Evolutionary conservation across 2,329 filamentous ascomycete genomes (phyloP).

Genomic region (Stachybotrys echinatus): DNA sequence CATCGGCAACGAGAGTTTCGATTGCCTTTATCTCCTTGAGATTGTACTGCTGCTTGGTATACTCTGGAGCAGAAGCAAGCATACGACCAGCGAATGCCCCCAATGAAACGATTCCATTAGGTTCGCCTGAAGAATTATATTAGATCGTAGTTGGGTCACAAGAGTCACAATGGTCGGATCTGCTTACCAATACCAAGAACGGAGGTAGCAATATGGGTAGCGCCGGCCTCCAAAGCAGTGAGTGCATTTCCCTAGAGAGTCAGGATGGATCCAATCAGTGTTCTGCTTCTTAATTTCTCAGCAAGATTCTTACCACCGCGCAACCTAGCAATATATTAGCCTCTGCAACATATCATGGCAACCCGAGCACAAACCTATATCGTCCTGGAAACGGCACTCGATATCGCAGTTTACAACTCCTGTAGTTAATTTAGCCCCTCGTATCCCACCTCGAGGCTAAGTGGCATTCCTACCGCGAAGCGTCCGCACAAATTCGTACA

Average conservation of each 20-base stretch:
- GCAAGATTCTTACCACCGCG: too few species aligned
- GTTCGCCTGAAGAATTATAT: too few species aligned
- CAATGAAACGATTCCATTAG: slow-evolving; percentile 66
- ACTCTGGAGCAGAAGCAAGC: slow-evolving; percentile 56
- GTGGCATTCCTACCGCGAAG: slow-evolving; percentile 58
- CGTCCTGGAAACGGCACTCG: slow-evolving; percentile 58
- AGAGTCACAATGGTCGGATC: too few species aligned
- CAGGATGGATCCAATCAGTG: too few species aligned
- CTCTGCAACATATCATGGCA: too few species aligned
- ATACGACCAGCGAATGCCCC: slow-evolving; percentile 9
- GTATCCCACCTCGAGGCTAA: too few species aligned
- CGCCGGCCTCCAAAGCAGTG: slow-evolving; percentile 82
- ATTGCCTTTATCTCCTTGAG: slow-evolving; percentile 84
- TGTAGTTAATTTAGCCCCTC: neutral
- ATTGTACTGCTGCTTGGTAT: slow-evolving; percentile 84
- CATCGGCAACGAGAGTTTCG: slow-evolving; percentile 76
- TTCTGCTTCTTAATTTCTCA: too few species aligned
- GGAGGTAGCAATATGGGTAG: slow-evolving; percentile 43
- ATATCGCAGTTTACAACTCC: slow-evolving; percentile 58
- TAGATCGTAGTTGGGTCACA: too few species aligned
- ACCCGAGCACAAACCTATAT: slow-evolving; percentile 85
- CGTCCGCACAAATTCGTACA: slow-evolving; percentile 82
- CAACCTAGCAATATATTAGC: too few species aligned
- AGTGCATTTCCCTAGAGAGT: too few species aligned
- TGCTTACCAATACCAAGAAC: slow-evolving; percentile 72